A percentile compares a stretch with the other conserved stretches of the same genome.
phyloP scores from a whole-genome alignment of 176 grass and related monocot species.

The Otatea glauca region DNA sequence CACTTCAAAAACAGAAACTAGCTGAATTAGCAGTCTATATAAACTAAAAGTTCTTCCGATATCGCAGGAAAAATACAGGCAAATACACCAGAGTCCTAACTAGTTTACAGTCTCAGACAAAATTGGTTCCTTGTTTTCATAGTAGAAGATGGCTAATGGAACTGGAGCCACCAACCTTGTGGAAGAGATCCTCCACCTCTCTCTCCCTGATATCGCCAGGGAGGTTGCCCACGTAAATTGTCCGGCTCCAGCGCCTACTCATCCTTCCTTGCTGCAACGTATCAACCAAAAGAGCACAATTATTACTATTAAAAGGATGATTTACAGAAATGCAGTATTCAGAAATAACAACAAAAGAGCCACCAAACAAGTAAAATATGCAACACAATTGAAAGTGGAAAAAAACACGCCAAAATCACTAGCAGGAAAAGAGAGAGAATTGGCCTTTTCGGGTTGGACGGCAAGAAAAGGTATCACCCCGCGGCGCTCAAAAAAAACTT shows the following conservation, averaged over 20 bases:
- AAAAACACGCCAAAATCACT: neutral
- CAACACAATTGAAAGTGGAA: neutral
- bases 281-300: slow-evolving; percentile 1
- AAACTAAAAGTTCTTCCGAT: neutral
- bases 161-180: slow-evolving; percentile 50
- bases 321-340: neutral
- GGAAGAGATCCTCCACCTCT: slow-evolving; percentile 86
- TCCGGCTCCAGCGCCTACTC: slow-evolving; percentile 69
- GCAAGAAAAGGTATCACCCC: neutral
- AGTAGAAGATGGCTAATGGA: neutral
- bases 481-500: too few relatives aligned
- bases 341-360: neutral
- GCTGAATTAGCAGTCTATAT: neutral
- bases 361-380: neutral
- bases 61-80: neutral
- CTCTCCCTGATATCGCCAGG: slow-evolving; percentile 78
- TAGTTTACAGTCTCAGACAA: neutral
- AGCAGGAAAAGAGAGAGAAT: neutral
- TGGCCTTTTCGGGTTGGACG: neutral
- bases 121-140: neutral
- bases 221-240: slow-evolving; percentile 82
- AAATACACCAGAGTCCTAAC: neutral
- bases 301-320: neutral
- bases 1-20: neutral
- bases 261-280: slow-evolving; percentile 50